Conservation (phyloP, 495 filamentous ascomycete genomes). For the Trichocladium uniseriatum region DNA sequence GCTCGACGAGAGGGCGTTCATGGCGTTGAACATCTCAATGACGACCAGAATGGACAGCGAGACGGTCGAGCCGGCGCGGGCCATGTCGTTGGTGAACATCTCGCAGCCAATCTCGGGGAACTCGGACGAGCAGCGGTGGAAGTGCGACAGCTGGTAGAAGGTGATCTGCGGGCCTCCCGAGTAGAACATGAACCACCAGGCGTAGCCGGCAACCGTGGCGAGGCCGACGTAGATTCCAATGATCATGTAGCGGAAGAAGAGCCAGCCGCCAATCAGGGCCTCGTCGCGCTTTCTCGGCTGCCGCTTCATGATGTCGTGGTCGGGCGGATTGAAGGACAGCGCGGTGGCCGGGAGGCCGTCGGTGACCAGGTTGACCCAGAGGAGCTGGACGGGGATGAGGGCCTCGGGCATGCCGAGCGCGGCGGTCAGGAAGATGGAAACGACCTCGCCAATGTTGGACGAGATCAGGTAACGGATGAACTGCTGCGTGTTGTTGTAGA, state of each 20-base stretch:
- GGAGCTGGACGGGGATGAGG: constrained; percentile 89
- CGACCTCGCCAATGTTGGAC: constrained; percentile 98
- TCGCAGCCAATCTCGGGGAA: constrained; percentile 90
- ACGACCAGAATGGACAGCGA: constrained; percentile 87
- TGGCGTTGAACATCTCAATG: constrained; percentile 99
- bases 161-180: constrained; percentile 83
- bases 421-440: constrained; percentile 97
- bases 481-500: constrained; percentile 99
- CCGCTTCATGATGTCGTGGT: constrained; percentile 94
- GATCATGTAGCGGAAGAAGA: constrained; percentile 96
- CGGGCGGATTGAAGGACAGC: constrained; percentile 92
- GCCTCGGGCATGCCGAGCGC: constrained; percentile 97
- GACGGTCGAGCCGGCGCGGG: constrained; percentile 89
- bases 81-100: constrained; percentile 86
- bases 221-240: constrained; percentile 91
- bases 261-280: constrained; percentile 82
- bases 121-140: constrained; percentile 79
- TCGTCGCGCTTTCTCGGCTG: constrained; percentile 88
- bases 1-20: constrained; percentile 94
- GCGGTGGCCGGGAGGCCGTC: constrained; percentile 96
- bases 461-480: constrained; percentile 99
- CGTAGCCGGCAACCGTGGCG: constrained; percentile 94
- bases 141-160: constrained; percentile 87
- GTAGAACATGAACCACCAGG: constrained; percentile 99
- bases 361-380: constrained; percentile 99